Base-by-base conservation (phyloP, 148 eudicot species). In the Vaccinium darrowii region DNA sequence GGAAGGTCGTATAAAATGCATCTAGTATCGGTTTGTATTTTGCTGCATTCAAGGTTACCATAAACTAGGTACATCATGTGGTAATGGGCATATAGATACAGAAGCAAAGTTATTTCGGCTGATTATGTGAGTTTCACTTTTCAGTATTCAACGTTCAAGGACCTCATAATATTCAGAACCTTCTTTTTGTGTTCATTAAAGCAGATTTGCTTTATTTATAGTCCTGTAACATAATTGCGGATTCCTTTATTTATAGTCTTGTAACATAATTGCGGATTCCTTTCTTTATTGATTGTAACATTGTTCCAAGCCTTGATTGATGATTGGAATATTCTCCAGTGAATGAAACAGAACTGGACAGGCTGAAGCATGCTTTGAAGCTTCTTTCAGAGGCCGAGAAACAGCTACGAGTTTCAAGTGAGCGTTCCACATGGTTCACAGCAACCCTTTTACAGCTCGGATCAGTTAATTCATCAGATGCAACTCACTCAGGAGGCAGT, bases 381-480 rank as follows among this genome's bases (percentile, higher is more conserved):
- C 98, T 97, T 89, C 98, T 97, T 75, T 97, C 99, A 58, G 99
- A 95, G 75, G 95, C 99, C 43, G 99, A 97, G 91, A 97, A 94
- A 84, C 99, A 95, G 85, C 86, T 97, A n/a, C 89, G 98, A 89
- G 94, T 91, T 87, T 95, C 98, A 19, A 94, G 95, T 81, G 99
- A 97, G 88, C 93, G 95, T 30, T 94, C 99, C 56, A 97, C 98
- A 82, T 97, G 99, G 99, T 97, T 97, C 87, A 97, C 98, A 60
- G 99, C 99, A 82, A 97, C 98, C 78, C 89, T 97, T 14, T 89
- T 97, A 84, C 99, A 95, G 89, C 94, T 97, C 15, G 99, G 99
- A 56, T 94, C 98, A 5, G 88, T 89, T 74, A 87, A 96, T 88
- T 93, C 96, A 79, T 93, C 93, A 11, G 98, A 93, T 67, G 89